These are phyloP conservation scores for Schizophyllum amplum DNA, from an alignment of 1,284 basidiomycete species.

Conservation along the genomic window DNA sequence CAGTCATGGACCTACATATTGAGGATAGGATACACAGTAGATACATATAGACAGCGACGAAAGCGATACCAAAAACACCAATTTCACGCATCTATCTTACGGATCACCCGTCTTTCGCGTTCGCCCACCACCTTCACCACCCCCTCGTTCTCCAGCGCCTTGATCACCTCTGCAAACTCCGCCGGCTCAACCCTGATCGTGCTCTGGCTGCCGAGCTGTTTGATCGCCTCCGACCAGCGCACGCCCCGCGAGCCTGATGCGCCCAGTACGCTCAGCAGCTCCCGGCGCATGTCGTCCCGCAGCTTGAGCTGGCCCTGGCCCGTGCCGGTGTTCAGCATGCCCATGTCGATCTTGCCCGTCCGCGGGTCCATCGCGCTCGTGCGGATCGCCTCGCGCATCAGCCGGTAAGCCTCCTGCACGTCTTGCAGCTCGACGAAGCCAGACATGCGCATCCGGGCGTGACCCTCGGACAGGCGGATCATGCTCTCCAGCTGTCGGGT, in stretches of 20 bases:
- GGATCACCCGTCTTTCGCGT: conserved; percentile 76
- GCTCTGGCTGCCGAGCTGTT: conserved; percentile 71
- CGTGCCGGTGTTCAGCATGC: conserved; percentile 90
- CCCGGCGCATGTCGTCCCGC: conserved; percentile 79
- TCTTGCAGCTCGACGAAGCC: conserved; percentile 79
- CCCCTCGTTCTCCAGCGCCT: conserved; percentile 75
- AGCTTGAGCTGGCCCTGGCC: conserved; percentile 78
- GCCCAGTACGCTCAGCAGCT: conserved; percentile 65
- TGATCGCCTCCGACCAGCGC: conserved; percentile 74
- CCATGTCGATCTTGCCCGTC: conserved; percentile 95
- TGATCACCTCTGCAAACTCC: conserved; percentile 81
- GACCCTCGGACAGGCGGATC: conserved; percentile 96
- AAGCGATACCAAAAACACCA: too few relatives aligned
- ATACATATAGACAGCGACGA: too few relatives aligned
- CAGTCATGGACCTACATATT: too few relatives aligned
- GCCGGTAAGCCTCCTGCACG: conserved; percentile 84
- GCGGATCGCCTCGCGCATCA: conserved; percentile 94
- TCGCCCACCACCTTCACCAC: conserved; percentile 80
- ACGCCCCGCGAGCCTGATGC: conserved; percentile 55
- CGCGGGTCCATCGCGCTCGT: conserved; percentile 92
- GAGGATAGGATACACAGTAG: too few relatives aligned
- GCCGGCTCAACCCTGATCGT: conserved; percentile 65
- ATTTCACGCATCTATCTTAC: conserved; percentile 40
- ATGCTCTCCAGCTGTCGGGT: conserved; percentile 96
- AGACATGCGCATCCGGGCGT: conserved; percentile 92